A percentile compares a stretch with the other conserved stretches of the same genome.
phyloP scores from a whole-genome alignment of 2,329 filamentous ascomycete species.

The Alternaria triticina region DNA sequence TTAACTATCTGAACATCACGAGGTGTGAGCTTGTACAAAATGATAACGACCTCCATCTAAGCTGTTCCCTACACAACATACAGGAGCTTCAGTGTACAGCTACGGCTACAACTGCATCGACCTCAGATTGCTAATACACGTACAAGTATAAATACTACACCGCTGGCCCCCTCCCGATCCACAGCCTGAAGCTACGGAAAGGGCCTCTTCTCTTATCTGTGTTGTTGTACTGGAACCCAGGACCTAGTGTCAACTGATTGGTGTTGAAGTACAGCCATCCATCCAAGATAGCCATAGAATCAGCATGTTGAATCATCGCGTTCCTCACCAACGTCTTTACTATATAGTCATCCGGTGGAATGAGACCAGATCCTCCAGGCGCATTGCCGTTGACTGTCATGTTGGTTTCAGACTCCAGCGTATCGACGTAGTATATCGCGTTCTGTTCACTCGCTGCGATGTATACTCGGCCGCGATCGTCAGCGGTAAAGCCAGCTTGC shows the following conservation, averaged over 20 bases:
- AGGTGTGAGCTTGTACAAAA: neutral
- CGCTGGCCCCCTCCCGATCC: conserved; percentile 48
- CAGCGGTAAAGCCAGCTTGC: conserved; percentile 53
- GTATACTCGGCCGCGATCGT: conserved; percentile 51
- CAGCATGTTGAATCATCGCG: conserved; percentile 53
- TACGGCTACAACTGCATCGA: neutral
- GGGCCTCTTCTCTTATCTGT: conserved; percentile 47
- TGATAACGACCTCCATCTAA: neutral
- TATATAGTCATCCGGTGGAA: conserved; percentile 46
- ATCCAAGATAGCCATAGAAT: conserved; percentile 50
- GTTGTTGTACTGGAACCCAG: conserved; percentile 49
- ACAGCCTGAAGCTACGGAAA: conserved; percentile 46
- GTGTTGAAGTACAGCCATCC: conserved; percentile 54
- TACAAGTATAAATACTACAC: neutral
- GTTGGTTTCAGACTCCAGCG: conserved; percentile 42
- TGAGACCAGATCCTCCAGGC: conserved; percentile 40
- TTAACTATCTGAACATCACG: neutral
- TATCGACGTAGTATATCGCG: conserved; percentile 54
- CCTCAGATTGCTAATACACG: neutral
- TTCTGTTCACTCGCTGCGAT: conserved; percentile 54
- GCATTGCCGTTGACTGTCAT: conserved; percentile 45
- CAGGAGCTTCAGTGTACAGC: neutral
- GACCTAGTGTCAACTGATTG: conserved; percentile 50
- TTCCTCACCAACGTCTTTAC: conserved; percentile 51
- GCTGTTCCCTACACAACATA: neutral